Percentiles rank a stretch among this genome's conserved stretches.
These are phyloP conservation scores for Poronia punctata DNA, from an alignment of 495 filamentous ascomycete genomes.

Conservation along the genomic window DNA sequence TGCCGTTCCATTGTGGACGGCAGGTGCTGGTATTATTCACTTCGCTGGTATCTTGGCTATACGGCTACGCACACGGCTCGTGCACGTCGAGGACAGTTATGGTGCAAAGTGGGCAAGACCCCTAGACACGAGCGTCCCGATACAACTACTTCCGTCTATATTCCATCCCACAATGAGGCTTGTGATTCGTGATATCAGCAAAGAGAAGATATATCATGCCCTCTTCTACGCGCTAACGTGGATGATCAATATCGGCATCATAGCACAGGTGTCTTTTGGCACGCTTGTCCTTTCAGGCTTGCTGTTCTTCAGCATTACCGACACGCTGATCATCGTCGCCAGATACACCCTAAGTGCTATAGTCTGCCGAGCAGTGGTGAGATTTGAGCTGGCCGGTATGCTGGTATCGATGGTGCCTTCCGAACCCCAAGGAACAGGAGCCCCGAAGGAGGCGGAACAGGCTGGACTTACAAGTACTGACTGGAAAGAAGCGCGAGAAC, in stretches of 20 bases:
- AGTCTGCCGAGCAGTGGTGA: conserved; percentile 12
- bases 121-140: conserved; percentile 1
- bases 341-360: conserved; percentile 9
- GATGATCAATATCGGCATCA: conserved; percentile 5
- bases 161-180: conserved; percentile 1
- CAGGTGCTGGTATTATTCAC: conserved; percentile 2
- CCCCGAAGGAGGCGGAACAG: conserved; percentile 1
- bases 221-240: conserved; percentile 7
- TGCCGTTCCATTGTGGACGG: conserved; percentile 7
- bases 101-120: not conserved
- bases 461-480: conserved; percentile 1
- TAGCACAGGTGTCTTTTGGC: conserved; percentile 13
- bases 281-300: conserved; percentile 17
- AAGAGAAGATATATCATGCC: too few relatives aligned
- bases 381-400: conserved; percentile 16
- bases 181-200: too few relatives aligned
- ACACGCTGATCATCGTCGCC: conserved; percentile 10
- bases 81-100: not conserved
- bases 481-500: conserved; percentile 4
- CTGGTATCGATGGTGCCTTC: not conserved
- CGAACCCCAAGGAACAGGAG: not conserved
- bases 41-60: not conserved
- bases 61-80: not conserved
- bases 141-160: not conserved
- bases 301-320: conserved; percentile 13